Percentiles rank a stretch among this genome's conserved stretches.
Conservation (phyloP, 768 basidiomycete species). For the Sporobolomyces phaffii region DNA sequence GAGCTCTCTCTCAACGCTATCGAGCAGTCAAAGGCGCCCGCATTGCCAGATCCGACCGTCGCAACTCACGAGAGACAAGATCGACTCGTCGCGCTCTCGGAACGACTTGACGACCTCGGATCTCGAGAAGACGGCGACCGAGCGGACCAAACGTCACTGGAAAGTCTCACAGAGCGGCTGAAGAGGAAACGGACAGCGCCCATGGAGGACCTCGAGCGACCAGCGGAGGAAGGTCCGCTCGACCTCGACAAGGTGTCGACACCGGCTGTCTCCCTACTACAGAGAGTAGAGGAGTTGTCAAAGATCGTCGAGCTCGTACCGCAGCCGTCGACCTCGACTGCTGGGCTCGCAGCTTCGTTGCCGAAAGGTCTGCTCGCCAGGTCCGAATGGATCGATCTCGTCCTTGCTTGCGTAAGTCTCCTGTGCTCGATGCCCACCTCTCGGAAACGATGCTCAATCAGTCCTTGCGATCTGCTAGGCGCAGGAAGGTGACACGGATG, state of each 20-base stretch:
- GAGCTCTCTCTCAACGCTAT: conserved; percentile 21
- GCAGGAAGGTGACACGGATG: conserved; percentile 50
- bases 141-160: neutral
- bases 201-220: neutral
- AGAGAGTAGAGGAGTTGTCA: neutral
- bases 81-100: conserved; percentile 36
- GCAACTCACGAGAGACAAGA: conserved; percentile 25
- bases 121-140: neutral
- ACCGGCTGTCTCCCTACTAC: neutral
- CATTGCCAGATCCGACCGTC: conserved; percentile 13
- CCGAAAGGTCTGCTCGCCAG: conserved; percentile 53
- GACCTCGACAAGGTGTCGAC: neutral
- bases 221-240: neutral
- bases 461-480: conserved; percentile 48
- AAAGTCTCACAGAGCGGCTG: conserved; percentile 5
- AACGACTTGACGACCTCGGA: conserved; percentile 43
- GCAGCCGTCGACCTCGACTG: neutral
- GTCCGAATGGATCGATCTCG: conserved; percentile 56
- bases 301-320: neutral
- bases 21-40: conserved; percentile 7
- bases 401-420: conserved; percentile 53
- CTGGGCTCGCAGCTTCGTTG: conserved; percentile 37
- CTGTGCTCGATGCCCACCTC: neutral
- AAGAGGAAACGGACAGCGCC: neutral
- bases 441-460: neutral